These are phyloP conservation scores for Colletotrichum phormii DNA, from an alignment of 2,329 filamentous ascomycete genomes.

Conservation along the genomic window DNA sequence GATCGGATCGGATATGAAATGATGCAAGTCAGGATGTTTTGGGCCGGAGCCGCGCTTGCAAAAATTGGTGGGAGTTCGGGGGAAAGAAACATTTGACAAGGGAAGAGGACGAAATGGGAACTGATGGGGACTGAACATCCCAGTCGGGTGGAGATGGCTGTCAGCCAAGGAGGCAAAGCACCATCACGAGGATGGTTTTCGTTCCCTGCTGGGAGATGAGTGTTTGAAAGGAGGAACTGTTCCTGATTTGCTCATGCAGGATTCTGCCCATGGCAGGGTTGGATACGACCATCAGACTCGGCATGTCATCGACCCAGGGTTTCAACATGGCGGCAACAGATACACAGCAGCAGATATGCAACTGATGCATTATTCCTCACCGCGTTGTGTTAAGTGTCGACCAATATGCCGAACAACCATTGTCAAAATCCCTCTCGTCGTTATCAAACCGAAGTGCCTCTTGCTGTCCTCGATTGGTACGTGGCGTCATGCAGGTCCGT, in stretches of 20 bases:
- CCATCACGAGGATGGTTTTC: conserved; percentile 33
- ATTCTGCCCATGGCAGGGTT: neutral
- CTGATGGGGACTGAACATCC: conserved; percentile 20
- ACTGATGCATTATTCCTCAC: neutral
- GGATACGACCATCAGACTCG: neutral
- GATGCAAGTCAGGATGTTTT: conserved; percentile 34
- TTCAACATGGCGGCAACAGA: neutral
- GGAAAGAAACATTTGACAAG: conserved; percentile 37
- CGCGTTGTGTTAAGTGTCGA: neutral
- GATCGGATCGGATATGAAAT: conserved; percentile 39
- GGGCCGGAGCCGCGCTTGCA: conserved; percentile 36
- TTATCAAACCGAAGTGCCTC: conserved; percentile 24
- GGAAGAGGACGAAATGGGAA: conserved; percentile 28
- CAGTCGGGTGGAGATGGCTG: conserved; percentile 29
- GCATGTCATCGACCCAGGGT: conserved; percentile 3
- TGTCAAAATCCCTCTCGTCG: conserved; percentile 11
- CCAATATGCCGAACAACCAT: conserved; percentile 10
- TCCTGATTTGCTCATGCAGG: conserved; percentile 23
- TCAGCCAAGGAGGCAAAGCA: conserved; percentile 32
- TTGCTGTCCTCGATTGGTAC: conserved; percentile 29
- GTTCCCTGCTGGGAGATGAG: conserved; percentile 33
- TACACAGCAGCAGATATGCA: neutral
- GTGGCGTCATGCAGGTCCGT: conserved; percentile 38
- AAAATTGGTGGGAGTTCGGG: conserved; percentile 21
- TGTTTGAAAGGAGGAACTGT: conserved; percentile 13